Conservation (phyloP, 306 rosid species). For the Vicia sativa region DNA sequence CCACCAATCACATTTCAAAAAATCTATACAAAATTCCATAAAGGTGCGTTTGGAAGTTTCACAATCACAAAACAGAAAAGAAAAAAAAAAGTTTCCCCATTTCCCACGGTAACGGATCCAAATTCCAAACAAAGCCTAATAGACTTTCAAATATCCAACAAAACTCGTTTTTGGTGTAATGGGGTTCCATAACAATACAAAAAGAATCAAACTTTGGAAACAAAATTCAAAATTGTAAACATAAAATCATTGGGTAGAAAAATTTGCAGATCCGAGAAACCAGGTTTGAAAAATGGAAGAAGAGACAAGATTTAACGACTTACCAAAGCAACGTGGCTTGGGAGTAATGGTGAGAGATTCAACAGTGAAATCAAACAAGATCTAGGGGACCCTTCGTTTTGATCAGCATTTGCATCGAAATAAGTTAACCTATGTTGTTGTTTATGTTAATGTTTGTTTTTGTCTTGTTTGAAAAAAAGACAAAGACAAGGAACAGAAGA, state of each 20-base stretch:
- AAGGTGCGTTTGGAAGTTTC: neutral
- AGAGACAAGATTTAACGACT: conserved; percentile 28
- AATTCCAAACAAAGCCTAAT: conserved; percentile 28
- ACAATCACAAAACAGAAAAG: conserved; percentile 3
- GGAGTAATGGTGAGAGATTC: conserved; percentile 36
- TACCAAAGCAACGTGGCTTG: conserved; percentile 40
- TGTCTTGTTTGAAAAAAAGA: conserved; percentile 32
- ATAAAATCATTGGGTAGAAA: conserved; percentile 14
- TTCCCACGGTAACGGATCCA: conserved; percentile 35
- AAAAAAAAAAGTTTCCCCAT: conserved; percentile 9
- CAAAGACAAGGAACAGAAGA: conserved; percentile 17
- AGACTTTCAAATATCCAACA: conserved; percentile 20
- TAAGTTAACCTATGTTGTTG: conserved; percentile 6
- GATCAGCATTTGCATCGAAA: conserved; percentile 14
- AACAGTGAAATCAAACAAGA: conserved; percentile 39
- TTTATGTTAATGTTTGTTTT: conserved; percentile 3
- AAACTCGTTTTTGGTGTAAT: conserved; percentile 3
- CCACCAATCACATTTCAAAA: conserved; percentile 23
- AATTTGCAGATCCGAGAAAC: conserved; percentile 42
- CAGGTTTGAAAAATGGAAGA: conserved; percentile 13
- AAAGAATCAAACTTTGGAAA: conserved; percentile 38
- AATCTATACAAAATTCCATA: conserved; percentile 24
- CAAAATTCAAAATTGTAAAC: conserved; percentile 25
- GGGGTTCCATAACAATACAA: conserved; percentile 21
- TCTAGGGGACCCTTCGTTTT: conserved; percentile 26